Evolutionary conservation across 371 early-diverging fungal species (phyloP).

Genomic region (Mortierella sp.): DNA sequence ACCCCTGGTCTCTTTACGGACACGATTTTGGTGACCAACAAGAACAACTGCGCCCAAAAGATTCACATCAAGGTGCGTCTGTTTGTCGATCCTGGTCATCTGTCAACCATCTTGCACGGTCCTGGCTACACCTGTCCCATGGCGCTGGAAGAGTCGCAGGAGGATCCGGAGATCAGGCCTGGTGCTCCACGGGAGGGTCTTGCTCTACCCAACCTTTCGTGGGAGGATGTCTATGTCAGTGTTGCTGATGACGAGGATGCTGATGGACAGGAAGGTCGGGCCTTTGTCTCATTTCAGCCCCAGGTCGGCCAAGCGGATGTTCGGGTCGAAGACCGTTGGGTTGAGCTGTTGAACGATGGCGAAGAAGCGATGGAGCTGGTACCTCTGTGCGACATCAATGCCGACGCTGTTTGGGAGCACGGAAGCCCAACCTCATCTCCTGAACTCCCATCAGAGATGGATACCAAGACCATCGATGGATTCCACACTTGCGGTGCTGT

Average conservation of each 20-base stretch:
- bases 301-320: slow-evolving; percentile 42
- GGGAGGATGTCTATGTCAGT: slow-evolving; percentile 57
- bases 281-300: slow-evolving; percentile 29
- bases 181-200: slow-evolving; percentile 44
- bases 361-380: slow-evolving; percentile 67
- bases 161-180: slow-evolving; percentile 38
- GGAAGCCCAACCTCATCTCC: not conserved
- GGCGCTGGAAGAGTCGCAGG: slow-evolving; percentile 33
- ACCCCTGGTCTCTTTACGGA: slow-evolving; percentile 76
- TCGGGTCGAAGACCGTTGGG: slow-evolving; percentile 61
- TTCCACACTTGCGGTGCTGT: slow-evolving; percentile 58
- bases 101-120: slow-evolving; percentile 30
- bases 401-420: slow-evolving; percentile 59
- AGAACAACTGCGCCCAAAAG: slow-evolving; percentile 77
- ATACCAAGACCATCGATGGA: slow-evolving; percentile 19
- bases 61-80: slow-evolving; percentile 76
- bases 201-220: slow-evolving; percentile 34
- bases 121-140: slow-evolving; percentile 46
- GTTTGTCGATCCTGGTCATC: slow-evolving; percentile 72
- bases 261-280: not conserved
- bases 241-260: slow-evolving; percentile 28
- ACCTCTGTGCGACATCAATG: slow-evolving; percentile 67
- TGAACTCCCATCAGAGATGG: not conserved
- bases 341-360: slow-evolving; percentile 66
- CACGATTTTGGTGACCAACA: slow-evolving; percentile 74